Evolutionary conservation across 768 basidiomycete genomes (phyloP).

Genomic region (Kwoniella sp.): DNA sequence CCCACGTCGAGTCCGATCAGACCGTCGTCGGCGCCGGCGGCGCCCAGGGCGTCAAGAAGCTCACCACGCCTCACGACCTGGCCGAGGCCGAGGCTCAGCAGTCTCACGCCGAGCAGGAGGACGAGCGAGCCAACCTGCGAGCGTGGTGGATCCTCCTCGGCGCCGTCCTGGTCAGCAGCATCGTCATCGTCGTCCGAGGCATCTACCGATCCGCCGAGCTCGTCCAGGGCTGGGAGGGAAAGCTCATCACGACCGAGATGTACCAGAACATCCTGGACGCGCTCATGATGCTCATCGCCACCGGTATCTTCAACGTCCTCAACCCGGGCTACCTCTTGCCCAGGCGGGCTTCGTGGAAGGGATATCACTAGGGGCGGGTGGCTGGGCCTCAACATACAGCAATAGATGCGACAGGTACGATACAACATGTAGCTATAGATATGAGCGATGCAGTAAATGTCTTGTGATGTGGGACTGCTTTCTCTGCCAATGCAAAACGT

Average conservation of each 20-base stretch:
- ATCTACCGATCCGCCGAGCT: constrained; percentile 34
- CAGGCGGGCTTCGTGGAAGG: constrained; percentile 18
- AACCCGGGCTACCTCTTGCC: constrained; percentile 33
- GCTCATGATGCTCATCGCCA: constrained; percentile 41
- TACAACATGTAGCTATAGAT: too few species aligned
- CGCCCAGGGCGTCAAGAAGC: neutral
- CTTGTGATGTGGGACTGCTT: too few species aligned
- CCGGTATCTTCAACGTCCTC: constrained; percentile 37
- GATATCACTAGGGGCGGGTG: constrained; percentile 21
- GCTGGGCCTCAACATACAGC: too few species aligned
- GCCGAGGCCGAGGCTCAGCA: constrained; percentile 4
- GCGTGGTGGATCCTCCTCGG: constrained; percentile 32
- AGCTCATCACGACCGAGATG: constrained; percentile 20
- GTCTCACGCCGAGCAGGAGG: neutral
- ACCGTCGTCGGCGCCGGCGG: neutral
- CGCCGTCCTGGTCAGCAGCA: constrained; percentile 19
- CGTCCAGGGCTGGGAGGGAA: constrained; percentile 24
- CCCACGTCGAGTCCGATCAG: constrained; percentile 1
- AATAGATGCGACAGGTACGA: too few species aligned
- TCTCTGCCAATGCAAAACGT: too few species aligned
- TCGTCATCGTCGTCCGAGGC: constrained; percentile 32
- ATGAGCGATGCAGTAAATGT: too few species aligned
- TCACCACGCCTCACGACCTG: neutral
- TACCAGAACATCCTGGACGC: constrained; percentile 28
- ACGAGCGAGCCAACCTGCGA: constrained; percentile 4